Conservation (phyloP, 2,329 filamentous ascomycete genomes). For the Beauveria scarabaeidicola region DNA sequence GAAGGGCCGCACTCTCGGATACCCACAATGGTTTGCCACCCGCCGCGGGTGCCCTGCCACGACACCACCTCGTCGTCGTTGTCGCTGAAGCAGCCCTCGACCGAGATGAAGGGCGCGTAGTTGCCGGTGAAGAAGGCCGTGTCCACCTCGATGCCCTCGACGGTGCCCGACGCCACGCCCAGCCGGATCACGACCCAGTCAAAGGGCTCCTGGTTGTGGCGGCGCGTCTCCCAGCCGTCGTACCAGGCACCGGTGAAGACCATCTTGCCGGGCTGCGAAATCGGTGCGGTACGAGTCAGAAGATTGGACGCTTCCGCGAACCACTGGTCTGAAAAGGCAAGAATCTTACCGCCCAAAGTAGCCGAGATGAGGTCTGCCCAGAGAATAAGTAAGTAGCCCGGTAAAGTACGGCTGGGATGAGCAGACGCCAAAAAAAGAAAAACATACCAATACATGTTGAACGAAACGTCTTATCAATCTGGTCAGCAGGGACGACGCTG, state of each 20-base stretch:
- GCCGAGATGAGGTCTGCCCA: constrained; percentile 50
- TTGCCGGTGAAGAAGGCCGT: constrained; percentile 78
- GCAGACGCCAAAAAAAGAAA: neutral
- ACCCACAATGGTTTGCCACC: constrained; percentile 65
- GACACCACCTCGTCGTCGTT: constrained; percentile 56
- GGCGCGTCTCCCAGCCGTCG: constrained; percentile 61
- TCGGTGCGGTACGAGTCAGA: constrained; percentile 53
- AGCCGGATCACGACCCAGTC: constrained; percentile 61
- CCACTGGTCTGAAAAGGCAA: constrained; percentile 60
- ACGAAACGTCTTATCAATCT: constrained; percentile 54
- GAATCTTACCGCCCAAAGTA: constrained; percentile 52
- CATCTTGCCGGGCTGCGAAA: constrained; percentile 58
- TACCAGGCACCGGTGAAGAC: constrained; percentile 63
- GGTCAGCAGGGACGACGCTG: constrained; percentile 38
- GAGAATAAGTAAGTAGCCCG: neutral
- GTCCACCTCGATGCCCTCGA: constrained; percentile 70
- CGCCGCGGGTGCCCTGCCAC: constrained; percentile 49
- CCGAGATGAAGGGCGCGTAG: constrained; percentile 69
- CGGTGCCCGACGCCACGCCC: constrained; percentile 60
- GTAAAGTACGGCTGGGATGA: neutral
- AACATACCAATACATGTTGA: constrained; percentile 52
- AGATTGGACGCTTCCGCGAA: constrained; percentile 59
- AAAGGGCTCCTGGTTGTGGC: constrained; percentile 55
- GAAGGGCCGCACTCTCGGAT: constrained; percentile 65
- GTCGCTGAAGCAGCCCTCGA: constrained; percentile 64